Conservation (phyloP, 768 basidiomycete genomes). For the Tylopilus cervinicoccineus region DNA sequence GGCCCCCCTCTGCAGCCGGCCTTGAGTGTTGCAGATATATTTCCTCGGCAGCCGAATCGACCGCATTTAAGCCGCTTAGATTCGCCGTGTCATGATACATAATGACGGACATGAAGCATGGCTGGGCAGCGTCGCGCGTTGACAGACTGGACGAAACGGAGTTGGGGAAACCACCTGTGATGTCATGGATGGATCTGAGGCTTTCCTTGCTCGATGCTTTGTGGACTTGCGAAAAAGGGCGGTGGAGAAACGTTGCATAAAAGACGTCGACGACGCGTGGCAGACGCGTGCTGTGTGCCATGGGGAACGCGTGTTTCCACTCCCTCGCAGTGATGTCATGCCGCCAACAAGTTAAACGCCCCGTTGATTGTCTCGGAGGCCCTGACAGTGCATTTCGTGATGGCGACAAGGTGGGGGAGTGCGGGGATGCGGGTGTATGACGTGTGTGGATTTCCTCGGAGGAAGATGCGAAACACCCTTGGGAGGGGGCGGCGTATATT, state of each 20-base stretch:
- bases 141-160: not conserved
- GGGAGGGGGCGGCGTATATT: not conserved
- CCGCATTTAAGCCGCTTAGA: not conserved
- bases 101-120: constrained; percentile 12
- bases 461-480: constrained; percentile 6
- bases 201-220: constrained; percentile 7
- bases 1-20: constrained; percentile 1
- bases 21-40: not conserved
- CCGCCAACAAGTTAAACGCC: constrained; percentile 6
- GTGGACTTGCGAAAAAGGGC: not conserved
- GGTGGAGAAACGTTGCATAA: constrained; percentile 10
- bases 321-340: constrained; percentile 17
- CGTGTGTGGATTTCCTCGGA: constrained; percentile 12
- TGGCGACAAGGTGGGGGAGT: constrained; percentile 15
- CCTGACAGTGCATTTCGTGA: constrained; percentile 11
- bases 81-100: not conserved
- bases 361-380: constrained; percentile 14
- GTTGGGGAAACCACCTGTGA: not conserved
- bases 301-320: constrained; percentile 21
- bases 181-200: constrained; percentile 2
- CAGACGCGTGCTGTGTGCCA: constrained; percentile 26
- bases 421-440: constrained; percentile 19
- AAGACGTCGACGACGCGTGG: constrained; percentile 14
- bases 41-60: not conserved
- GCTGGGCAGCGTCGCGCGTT: constrained; percentile 1